phyloP scores from a whole-genome alignment of 305 asterid species.

The Fraxinus ornus region DNA sequence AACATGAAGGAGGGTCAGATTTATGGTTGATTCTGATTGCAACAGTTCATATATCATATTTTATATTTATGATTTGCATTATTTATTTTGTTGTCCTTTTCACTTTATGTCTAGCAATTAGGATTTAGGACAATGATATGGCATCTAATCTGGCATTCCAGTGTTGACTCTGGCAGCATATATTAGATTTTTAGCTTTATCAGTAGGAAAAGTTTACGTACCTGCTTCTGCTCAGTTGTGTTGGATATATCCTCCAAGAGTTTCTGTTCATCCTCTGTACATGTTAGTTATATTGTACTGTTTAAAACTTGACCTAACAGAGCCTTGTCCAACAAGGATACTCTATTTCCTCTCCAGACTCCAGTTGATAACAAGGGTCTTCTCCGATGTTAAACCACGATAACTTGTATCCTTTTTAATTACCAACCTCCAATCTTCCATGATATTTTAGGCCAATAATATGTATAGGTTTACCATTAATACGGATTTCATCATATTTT shows the following conservation, averaged over 20 bases:
- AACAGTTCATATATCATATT: background rate
- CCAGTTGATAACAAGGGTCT: background rate
- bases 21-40: background rate
- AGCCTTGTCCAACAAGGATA: background rate
- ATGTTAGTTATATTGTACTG: background rate
- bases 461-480: background rate
- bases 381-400: background rate
- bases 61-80: background rate
- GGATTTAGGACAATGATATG: background rate
- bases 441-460: background rate
- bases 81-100: background rate
- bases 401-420: background rate
- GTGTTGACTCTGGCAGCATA: background rate
- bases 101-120: background rate
- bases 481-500: background rate
- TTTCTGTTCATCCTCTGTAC: background rate
- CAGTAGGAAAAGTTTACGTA: background rate
- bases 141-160: background rate
- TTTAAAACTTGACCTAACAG: background rate
- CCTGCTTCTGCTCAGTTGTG: background rate
- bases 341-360: background rate
- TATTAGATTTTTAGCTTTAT: background rate
- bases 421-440: background rate
- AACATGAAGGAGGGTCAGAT: background rate
- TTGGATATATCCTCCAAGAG: background rate